Percentiles rank a stretch among this genome's conserved stretches.
These are phyloP conservation scores for Alternaria conjuncta DNA, from an alignment of 2,329 filamentous ascomycete species.

Conservation along the genomic window DNA sequence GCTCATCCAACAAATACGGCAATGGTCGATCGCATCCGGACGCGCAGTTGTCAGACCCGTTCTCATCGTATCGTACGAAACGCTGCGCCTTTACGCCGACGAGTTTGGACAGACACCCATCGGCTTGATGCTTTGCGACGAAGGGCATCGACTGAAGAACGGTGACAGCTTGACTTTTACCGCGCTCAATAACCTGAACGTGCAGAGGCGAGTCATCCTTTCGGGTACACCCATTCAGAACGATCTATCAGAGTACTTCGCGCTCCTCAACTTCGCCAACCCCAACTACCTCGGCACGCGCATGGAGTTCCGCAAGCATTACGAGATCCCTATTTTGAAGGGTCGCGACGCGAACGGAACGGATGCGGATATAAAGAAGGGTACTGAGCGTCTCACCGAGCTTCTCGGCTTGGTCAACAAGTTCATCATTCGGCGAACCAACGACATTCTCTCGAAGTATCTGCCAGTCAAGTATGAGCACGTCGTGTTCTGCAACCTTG, in stretches of 20 bases:
- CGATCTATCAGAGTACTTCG: conserved; percentile 97
- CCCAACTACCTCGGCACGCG: conserved; percentile 88
- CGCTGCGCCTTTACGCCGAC: conserved; percentile 86
- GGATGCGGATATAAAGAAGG: conserved; percentile 79
- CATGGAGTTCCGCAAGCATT: conserved; percentile 90
- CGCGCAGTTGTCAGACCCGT: conserved; percentile 88
- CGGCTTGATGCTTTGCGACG: conserved; percentile 91
- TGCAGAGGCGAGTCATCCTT: conserved; percentile 88
- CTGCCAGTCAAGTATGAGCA: conserved; percentile 98
- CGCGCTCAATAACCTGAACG: conserved; percentile 87
- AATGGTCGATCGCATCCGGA: conserved; percentile 94
- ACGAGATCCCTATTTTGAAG: conserved; percentile 88
- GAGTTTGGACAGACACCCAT: conserved; percentile 90
- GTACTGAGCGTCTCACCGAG: conserved; percentile 82
- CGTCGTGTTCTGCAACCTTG: conserved; percentile 95
- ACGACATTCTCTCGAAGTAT: conserved; percentile 98
- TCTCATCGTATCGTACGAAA: conserved; percentile 98
- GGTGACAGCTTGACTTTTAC: conserved; percentile 95
- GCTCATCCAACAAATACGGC: conserved; percentile 83
- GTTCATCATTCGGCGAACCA: conserved; percentile 96
- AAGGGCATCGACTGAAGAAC: conserved; percentile 96
- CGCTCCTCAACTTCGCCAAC: conserved; percentile 95
- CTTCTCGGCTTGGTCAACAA: conserved; percentile 90
- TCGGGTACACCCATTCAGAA: conserved; percentile 98
- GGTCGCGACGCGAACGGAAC: conserved; percentile 90